Evolutionary conservation across 306 rosid genomes (phyloP), one percentile per base, ranked within the genome.

Genomic region (Cicer arietinum): DNA sequence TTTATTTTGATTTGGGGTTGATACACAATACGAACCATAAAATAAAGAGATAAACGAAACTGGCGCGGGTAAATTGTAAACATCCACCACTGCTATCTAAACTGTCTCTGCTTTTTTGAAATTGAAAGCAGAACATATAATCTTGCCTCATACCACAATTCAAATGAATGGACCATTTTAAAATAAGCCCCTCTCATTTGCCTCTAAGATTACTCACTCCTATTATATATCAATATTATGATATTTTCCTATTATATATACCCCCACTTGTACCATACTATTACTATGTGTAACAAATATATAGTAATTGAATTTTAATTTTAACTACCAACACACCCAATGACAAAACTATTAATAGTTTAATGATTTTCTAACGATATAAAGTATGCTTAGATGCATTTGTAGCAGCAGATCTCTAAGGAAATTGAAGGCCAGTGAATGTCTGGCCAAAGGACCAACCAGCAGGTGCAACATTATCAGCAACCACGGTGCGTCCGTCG

Each of bases 371-470:
- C 7, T 66, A 44, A 18, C 16, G 17, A 59, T 22, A n/a, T 13
- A 18, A 18, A 18, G 47, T 42, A 4, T 56, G 20, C 7, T 58
- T 6, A 10, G 5, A n/a, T 11, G 40, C 14, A 0, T 6, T 6
- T n/a, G 6, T 10, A 30, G 1, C 1, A 30, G 17, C 16, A 7
- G 16, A 59, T 59, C 16, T 10, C 20, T 45, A 75, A 41, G 65
- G 71, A 82, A 87, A 87, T 67, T 92, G 97, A 11, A 18, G 41
- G 68, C 96, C 92, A 1, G 51, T 52, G 75, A 85, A 92, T 8
- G 96, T 92, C 20, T 90, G 96, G 39, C 97, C 96, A 35, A 92
- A 92, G 47, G 86, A 85, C 97, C 97, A 90, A 2, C 78, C 81
- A 5, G 86, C 46, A 5, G 93, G 92, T 8, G 40, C 93, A 20